A percentile compares a stretch with the other conserved stretches of the same genome.
Evolutionary conservation across 2,329 filamentous ascomycete species (phyloP).

Genomic region (Apiospora arundinis): DNA sequence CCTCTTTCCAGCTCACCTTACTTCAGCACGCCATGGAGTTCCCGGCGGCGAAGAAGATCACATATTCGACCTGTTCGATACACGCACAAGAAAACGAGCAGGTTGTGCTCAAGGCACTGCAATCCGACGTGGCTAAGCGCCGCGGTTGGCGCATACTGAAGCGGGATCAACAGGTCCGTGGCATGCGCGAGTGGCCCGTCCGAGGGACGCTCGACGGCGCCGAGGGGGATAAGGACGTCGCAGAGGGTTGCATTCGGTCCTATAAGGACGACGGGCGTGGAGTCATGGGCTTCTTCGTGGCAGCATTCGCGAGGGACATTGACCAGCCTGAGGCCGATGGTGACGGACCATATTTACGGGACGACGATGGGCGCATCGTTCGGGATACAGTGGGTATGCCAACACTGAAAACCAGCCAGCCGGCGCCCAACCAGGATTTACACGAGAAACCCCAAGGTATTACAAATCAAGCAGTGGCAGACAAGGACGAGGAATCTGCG

Average conservation of each 20-base stretch:
- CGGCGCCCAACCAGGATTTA: neutral
- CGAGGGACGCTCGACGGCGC: constrained; percentile 61
- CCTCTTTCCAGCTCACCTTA: constrained; percentile 81
- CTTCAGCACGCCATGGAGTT: constrained; percentile 87
- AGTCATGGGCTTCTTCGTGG: constrained; percentile 95
- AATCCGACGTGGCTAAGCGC: constrained; percentile 67
- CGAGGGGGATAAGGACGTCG: constrained; percentile 57
- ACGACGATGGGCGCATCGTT: constrained; percentile 59
- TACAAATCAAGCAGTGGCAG: constrained; percentile 27
- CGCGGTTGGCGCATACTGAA: constrained; percentile 80
- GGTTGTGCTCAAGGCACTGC: constrained; percentile 76
- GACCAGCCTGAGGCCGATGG: constrained; percentile 27
- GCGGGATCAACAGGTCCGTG: constrained; percentile 75
- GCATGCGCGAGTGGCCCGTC: constrained; percentile 78
- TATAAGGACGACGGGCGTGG: constrained; percentile 82
- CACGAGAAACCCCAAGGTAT: neutral
- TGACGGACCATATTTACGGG: constrained; percentile 43
- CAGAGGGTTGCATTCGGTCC: constrained; percentile 81
- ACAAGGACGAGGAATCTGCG: neutral
- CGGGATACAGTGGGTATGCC: constrained; percentile 48
- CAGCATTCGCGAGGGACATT: constrained; percentile 74
- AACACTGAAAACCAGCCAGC: constrained; percentile 29
- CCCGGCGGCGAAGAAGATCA: constrained; percentile 74
- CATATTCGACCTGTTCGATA: constrained; percentile 93
- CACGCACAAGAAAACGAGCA: constrained; percentile 88